A percentile compares a stretch with the other conserved stretches of the same genome.
Evolutionary conservation across 23 red algal species (phyloP).

Genomic region (Gracilaria gracilis): DNA sequence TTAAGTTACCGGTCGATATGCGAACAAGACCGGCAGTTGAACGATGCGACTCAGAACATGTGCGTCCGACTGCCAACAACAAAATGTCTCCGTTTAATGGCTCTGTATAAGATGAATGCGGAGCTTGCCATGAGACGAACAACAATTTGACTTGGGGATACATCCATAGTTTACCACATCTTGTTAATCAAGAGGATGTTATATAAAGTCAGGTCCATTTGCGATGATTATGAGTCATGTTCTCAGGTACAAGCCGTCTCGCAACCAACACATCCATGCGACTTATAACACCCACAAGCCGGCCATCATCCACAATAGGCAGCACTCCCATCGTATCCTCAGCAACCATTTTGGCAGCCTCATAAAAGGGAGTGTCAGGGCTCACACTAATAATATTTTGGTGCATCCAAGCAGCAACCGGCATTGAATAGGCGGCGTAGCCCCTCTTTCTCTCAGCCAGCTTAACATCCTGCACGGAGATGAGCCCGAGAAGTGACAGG

Average conservation of each 20-base stretch:
- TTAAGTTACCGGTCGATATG: neutral
- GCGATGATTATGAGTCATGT: conserved; percentile 12
- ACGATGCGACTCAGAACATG: neutral
- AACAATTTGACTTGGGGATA: neutral
- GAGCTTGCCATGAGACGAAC: neutral
- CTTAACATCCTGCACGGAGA: conserved; percentile 61
- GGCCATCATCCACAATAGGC: conserved; percentile 52
- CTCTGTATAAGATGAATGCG: neutral
- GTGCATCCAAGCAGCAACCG: conserved; percentile 74
- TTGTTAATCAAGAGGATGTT: neutral
- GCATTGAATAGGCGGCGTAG: conserved; percentile 5
- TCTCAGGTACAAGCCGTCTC: conserved; percentile 55
- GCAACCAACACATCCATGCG: conserved; percentile 77
- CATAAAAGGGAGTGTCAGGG: conserved; percentile 67
- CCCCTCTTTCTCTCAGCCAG: conserved; percentile 43
- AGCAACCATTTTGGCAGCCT: conserved; percentile 60
- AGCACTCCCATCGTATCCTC: conserved; percentile 60
- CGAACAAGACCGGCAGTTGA: neutral
- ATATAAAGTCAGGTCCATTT: conserved; percentile 5
- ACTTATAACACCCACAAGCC: conserved; percentile 60
- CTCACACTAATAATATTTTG: conserved; percentile 51
- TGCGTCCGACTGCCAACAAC: neutral
- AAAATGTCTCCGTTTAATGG: neutral
- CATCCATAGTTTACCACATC: neutral
- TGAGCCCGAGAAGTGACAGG: conserved; percentile 43